phyloP scores from a whole-genome alignment of 1,284 basidiomycete species.

The Uromyces viciae-fabae region DNA sequence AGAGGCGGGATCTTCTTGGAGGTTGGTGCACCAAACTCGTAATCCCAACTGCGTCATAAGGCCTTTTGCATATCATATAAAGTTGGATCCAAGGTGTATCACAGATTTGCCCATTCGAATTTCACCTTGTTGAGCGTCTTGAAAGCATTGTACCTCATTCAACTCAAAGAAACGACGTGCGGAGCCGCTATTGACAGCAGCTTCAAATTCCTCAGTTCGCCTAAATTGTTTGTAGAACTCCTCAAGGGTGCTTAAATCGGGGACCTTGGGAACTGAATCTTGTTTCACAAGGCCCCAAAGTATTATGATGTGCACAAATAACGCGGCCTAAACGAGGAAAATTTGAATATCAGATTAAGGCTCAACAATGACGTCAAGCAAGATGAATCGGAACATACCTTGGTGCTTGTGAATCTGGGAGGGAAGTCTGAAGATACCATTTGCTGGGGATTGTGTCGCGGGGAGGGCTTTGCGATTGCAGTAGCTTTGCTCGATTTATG shows the following conservation, averaged over 20 bases:
- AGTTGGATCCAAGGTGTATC: conserved; percentile 27
- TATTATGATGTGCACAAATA: conserved; percentile 33
- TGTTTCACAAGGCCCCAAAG: conserved; percentile 34
- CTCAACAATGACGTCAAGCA: not conserved
- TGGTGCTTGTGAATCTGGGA: not conserved
- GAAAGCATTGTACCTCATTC: not conserved
- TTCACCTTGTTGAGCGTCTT: not conserved
- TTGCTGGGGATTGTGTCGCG: conserved; percentile 10
- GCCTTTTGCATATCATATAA: conserved; percentile 16
- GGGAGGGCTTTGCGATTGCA: not conserved
- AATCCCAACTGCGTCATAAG: conserved; percentile 5
- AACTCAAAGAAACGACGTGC: not conserved
- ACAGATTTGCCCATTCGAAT: not conserved
- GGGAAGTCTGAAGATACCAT: not conserved
- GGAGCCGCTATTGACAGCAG: not conserved
- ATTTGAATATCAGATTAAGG: not conserved
- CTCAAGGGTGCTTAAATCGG: not conserved
- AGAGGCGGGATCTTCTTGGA: not conserved
- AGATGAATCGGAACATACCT: not conserved
- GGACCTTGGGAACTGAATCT: conserved; percentile 8
- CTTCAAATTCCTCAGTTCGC: not conserved
- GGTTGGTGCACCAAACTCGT: conserved; percentile 13
- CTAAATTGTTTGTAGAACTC: not conserved
- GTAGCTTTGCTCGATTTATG: not conserved
- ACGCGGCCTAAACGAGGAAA: conserved; percentile 22